Base-by-base conservation (phyloP, 176 grass and related monocot genomes). In the Oryza nivara region DNA sequence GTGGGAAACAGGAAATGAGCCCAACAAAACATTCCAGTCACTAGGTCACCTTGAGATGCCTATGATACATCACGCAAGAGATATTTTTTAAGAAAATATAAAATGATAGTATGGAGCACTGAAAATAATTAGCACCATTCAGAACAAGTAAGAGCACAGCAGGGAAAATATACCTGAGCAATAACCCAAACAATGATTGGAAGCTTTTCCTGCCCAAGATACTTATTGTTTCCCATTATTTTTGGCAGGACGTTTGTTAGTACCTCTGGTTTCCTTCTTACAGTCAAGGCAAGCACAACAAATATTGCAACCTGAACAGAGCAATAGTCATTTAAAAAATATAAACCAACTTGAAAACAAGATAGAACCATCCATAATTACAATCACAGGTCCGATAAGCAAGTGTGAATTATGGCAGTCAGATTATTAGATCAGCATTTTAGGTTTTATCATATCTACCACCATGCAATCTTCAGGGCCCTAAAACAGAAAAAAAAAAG, bases 11-110 rank as follows among this genome's bases (percentile, higher is more conserved):
- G 58, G 72, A 70, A 99, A 82, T 92, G 97, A 0, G 90, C 82
- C 93, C 93, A 99, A 48, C 77, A 81, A 83, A 94, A 99, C 91
- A 95, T 92, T 52, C 97, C 93, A 23, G 91, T 70, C 7, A 84
- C 93, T 69, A 94, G 46, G 82, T 99, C 97, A 40, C 97, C 93
- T 82, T 94, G 91, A 81, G 92, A 94, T 60, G 86, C 97, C 96
- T 98, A 77, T 64, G 13, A 70, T 40, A 73, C 5, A 73, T 65
- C 19, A 80, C 1, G 1, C 23, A 81, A 82, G 65, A 54, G 0
- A 76, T 9, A 7, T 49, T 49, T 15, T 51, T 6, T 70, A 17
- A 66, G 34, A 7, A 70, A 75, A 76, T 74, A 71, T 7, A 69
- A 71, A 80, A 84, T 35, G 10, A 46, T 44, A 66, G 5, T 35